Evolutionary conservation across 768 basidiomycete species (phyloP).

Genomic region (Dioszegia crocea): DNA sequence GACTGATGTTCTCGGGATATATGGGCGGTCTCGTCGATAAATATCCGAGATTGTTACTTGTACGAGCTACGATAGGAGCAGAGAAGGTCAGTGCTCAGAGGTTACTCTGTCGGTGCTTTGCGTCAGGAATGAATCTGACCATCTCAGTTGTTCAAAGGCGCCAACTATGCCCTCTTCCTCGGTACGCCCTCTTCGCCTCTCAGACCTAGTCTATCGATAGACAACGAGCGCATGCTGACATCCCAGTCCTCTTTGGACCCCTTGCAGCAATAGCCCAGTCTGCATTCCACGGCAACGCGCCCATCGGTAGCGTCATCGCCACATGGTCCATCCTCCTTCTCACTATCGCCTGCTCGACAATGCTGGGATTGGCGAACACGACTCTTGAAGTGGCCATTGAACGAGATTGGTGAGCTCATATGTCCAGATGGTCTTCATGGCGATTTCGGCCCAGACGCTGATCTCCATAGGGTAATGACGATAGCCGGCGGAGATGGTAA

Average conservation of each 20-base stretch:
- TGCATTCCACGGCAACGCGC: conserved; percentile 24
- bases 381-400: conserved; percentile 43
- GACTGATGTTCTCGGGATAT: conserved; percentile 33
- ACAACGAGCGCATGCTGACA: not conserved
- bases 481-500: conserved; percentile 25
- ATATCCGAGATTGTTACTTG: conserved; percentile 26
- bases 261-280: conserved; percentile 12
- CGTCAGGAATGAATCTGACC: too few relatives aligned
- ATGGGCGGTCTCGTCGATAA: conserved; percentile 46
- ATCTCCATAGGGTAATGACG: conserved; percentile 36
- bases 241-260: conserved; percentile 26
- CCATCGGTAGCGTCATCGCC: not conserved
- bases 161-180: conserved; percentile 27
- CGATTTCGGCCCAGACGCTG: not conserved
- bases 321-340: conserved; percentile 25
- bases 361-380: conserved; percentile 32
- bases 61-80: conserved; percentile 24
- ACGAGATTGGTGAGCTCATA: conserved; percentile 43
- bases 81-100: conserved; percentile 45
- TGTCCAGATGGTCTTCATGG: not conserved
- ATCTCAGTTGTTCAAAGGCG: conserved; percentile 15
- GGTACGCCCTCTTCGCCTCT: conserved; percentile 7
- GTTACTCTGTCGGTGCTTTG: too few relatives aligned
- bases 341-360: conserved; percentile 25
- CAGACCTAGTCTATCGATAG: not conserved